Evolutionary conservation across 2,329 filamentous ascomycete species (phyloP), one percentile per base, ranked within the genome.

Genomic region (Aspergillus chevalieri): DNA sequence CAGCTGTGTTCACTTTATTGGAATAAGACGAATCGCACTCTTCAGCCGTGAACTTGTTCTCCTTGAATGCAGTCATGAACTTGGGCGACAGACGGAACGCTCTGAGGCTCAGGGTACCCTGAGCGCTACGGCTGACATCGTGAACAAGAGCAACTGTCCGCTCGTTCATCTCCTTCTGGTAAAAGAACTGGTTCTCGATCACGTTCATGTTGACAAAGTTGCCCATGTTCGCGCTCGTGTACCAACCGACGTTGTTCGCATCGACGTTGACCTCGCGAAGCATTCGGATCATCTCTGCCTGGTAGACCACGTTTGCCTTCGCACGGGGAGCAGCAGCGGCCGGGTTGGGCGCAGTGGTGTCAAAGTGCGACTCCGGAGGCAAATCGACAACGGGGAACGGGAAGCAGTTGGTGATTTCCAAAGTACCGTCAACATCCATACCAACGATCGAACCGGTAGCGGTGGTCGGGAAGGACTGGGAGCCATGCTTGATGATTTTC

Each of bases 221-320:
- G 72, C 93, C 93, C 88, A 98, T 94, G 72, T 90, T 95, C 56
- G 91, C 89, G 76, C 90, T 96, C 52, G 90, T 96, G 77, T 98
- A 98, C 91, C 91, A 98, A 64, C 93, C 93, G 52, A 95, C 89
- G 65, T 89, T 94, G 78, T 97, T 95, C 58, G 93, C 93, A 71
- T 98, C 93, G 52, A 97, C 88, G 71, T 97, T 98, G 65, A 98
- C 93, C 74, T 97, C 93, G 70, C 92, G 87, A 56, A 97, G 77
- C 72, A 93, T 90, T 66, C 90, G 87, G 73, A 98, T 92, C 92
- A 97, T 97, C 74, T 98, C 93, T 58, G 83, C 85, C 76, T 95
- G 89, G 75, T 98, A 97, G 61, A 79, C 74, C 19, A 85, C 79
- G 72, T 95, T 96, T 65, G 87, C 82, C 78, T 97, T 97, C 58